Percentiles rank a stretch among this genome's conserved stretches.
Conservation (phyloP, 169 alveolate genomes). For the Neospora caninum region DNA sequence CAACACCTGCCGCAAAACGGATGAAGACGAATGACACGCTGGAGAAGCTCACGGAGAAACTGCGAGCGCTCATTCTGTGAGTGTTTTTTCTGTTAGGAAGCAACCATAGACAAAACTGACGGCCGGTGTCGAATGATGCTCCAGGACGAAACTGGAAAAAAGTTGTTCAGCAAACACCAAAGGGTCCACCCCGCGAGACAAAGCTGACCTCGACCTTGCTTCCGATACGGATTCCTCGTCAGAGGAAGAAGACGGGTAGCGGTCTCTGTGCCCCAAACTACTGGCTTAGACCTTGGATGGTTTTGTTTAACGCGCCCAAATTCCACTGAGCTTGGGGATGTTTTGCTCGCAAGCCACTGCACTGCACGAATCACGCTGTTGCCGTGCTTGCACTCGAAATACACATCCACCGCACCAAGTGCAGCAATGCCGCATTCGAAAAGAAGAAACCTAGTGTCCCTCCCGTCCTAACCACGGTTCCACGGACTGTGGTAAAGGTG, state of each 20-base stretch:
- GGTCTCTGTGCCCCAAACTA: too few species aligned
- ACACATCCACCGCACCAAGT: too few species aligned
- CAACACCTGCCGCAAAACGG: neutral
- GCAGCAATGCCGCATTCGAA: too few species aligned
- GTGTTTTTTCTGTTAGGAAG: neutral
- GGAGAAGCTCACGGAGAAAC: neutral
- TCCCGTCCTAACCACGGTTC: constrained; percentile 14
- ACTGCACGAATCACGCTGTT: too few species aligned
- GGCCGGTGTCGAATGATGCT: neutral
- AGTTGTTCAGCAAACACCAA: neutral
- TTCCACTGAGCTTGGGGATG: too few species aligned
- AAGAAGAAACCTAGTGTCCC: neutral
- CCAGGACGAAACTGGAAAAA: constrained; percentile 37
- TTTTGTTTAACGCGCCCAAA: too few species aligned
- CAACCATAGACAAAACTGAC: neutral
- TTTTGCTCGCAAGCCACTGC: too few species aligned
- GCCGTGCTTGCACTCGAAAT: too few species aligned
- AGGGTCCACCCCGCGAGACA: neutral
- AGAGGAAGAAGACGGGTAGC: neutral
- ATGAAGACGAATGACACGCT: neutral
- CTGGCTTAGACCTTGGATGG: too few species aligned
- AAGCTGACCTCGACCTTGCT: neutral
- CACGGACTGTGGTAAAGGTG: neutral
- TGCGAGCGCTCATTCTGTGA: constrained; percentile 2
- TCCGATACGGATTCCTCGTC: neutral